phyloP scores from a whole-genome alignment of 1,139 yeast species.

The Geotrichum aggregatum region DNA sequence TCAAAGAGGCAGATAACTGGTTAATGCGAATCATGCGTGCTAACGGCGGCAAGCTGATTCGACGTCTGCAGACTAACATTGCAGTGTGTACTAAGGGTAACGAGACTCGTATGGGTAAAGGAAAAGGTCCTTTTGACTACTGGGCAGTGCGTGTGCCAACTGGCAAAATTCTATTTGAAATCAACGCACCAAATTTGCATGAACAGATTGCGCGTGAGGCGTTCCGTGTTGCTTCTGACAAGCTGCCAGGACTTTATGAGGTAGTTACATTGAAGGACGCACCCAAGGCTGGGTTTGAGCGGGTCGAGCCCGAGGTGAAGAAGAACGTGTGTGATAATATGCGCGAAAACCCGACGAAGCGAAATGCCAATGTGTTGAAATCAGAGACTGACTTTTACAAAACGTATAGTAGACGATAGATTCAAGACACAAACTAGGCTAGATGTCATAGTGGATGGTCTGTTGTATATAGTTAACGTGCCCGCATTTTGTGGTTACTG shows the following conservation, averaged over 20 bases:
- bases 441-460: neutral
- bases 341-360: conserved; percentile 60
- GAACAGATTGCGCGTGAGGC: conserved; percentile 90
- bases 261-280: conserved; percentile 64
- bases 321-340: conserved; percentile 55
- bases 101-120: conserved; percentile 99
- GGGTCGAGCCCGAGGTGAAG: conserved; percentile 45
- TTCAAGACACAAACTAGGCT: neutral
- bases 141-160: conserved; percentile 97
- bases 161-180: conserved; percentile 87
- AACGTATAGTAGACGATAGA: conserved; percentile 34
- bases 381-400: conserved; percentile 37
- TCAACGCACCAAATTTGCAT: conserved; percentile 71
- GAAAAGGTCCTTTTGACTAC: conserved; percentile 95
- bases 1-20: conserved; percentile 86
- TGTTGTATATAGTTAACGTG: neutral
- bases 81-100: conserved; percentile 97
- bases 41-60: conserved; percentile 65
- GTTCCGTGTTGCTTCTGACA: conserved; percentile 70
- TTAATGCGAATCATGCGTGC: conserved; percentile 75
- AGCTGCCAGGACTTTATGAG: conserved; percentile 89
- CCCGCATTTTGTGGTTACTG: no score
- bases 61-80: conserved; percentile 76
- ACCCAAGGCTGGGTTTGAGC: conserved; percentile 64
- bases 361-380: conserved; percentile 38